Conservation (phyloP, 805 yeast species). For the Zygotorulaspora florentina region DNA sequence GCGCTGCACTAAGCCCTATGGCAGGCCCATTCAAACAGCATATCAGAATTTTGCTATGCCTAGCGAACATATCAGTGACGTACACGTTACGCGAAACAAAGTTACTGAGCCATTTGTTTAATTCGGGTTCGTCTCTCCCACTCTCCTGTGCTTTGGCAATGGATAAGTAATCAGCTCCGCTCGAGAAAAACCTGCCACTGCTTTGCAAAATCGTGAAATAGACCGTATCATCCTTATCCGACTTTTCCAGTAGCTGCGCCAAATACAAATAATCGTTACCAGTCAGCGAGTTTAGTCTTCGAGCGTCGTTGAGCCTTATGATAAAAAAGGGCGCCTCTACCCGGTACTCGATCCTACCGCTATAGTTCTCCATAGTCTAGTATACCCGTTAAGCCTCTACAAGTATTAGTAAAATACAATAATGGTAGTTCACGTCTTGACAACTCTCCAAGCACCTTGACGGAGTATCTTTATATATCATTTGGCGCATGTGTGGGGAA, state of each 20-base stretch:
- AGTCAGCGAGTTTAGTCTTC: slow-evolving; percentile 60
- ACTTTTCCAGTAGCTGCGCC: slow-evolving; percentile 54
- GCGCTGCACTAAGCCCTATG: slow-evolving; percentile 70
- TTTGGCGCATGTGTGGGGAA: too few relatives aligned
- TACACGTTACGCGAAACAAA: slow-evolving; percentile 70
- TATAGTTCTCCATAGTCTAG: background rate
- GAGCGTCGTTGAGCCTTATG: slow-evolving; percentile 63
- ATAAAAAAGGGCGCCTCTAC: slow-evolving; percentile 41
- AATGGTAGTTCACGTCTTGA: too few relatives aligned
- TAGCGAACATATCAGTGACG: slow-evolving; percentile 61
- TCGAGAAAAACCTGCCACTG: slow-evolving; percentile 71
- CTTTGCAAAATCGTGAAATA: slow-evolving; percentile 62
- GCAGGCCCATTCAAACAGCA: slow-evolving; percentile 85
- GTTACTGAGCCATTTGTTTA: slow-evolving; percentile 47
- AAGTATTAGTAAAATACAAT: too few relatives aligned
- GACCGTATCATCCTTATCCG: slow-evolving; percentile 60
- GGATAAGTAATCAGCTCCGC: slow-evolving; percentile 71
- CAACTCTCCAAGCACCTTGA: too few relatives aligned
- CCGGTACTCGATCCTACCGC: slow-evolving; percentile 15
- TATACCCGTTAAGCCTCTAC: background rate
- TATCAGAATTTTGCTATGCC: slow-evolving; percentile 66
- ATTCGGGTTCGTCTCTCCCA: slow-evolving; percentile 21
- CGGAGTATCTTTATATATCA: too few relatives aligned
- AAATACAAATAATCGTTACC: slow-evolving; percentile 59
- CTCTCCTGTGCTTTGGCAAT: slow-evolving; percentile 18